phyloP scores from a whole-genome alignment of 2,329 filamentous ascomycete genomes.

The Cladosporium austrohemisphaericum region DNA sequence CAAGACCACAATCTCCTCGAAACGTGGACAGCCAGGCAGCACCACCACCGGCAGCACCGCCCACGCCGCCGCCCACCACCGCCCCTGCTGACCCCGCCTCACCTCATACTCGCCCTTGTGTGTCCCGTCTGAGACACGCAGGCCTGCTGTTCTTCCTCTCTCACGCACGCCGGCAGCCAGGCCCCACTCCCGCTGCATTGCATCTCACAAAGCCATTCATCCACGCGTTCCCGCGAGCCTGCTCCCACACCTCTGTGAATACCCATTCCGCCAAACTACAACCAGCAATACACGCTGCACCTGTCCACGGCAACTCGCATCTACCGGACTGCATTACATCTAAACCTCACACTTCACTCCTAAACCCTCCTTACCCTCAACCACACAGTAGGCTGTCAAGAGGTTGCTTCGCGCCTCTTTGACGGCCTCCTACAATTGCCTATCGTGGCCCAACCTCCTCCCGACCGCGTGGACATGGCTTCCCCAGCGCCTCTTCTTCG shows the following conservation, averaged over 20 bases:
- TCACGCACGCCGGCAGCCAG: no score
- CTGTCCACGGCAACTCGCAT: background rate
- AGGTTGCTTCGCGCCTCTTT: conserved; percentile 28
- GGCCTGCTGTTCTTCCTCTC: no score
- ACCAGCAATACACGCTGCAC: background rate
- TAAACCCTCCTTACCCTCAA: background rate
- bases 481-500: conserved; percentile 76
- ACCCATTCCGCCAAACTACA: background rate
- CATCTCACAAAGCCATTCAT: conserved; percentile 8
- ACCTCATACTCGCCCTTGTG: no score
- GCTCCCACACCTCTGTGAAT: background rate
- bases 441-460: conserved; percentile 31
- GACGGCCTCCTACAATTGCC: conserved; percentile 25
- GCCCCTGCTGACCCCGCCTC: no score
- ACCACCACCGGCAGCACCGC: no score
- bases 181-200: conserved; percentile 11
- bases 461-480: conserved; percentile 56
- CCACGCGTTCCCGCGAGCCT: background rate
- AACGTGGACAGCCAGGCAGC: no score
- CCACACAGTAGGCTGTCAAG: conserved; percentile 26
- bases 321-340: background rate
- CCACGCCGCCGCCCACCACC: no score
- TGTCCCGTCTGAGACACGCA: background rate
- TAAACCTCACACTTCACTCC: background rate
- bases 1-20: background rate